Percentiles rank a stretch among this genome's conserved stretches.
Evolutionary conservation across 176 grass and related monocot genomes (phyloP).

Genomic region (Calamus simplicifolius): DNA sequence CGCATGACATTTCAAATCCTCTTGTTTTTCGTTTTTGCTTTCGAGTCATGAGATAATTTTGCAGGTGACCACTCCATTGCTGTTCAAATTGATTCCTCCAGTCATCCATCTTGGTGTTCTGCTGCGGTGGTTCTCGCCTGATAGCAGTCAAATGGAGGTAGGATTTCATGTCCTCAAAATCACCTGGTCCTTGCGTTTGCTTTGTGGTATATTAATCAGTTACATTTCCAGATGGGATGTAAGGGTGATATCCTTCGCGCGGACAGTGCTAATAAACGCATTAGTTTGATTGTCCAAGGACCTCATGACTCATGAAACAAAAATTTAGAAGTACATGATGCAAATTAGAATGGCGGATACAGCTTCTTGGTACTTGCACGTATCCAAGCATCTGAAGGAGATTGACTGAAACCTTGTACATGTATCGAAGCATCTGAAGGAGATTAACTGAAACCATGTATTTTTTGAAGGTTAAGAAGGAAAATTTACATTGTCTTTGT

Average conservation of each 20-base stretch:
- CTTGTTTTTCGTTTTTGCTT: slow-evolving; percentile 1
- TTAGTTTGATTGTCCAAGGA: slow-evolving; percentile 75
- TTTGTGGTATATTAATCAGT: background rate
- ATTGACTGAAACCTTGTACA: background rate
- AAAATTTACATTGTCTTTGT: too few species aligned
- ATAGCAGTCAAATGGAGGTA: slow-evolving; percentile 90
- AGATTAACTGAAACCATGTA: too few species aligned
- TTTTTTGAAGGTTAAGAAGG: too few species aligned
- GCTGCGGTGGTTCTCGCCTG: slow-evolving; percentile 90
- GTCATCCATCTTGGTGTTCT: slow-evolving; percentile 92
- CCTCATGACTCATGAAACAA: slow-evolving; percentile 76
- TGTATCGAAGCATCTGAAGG: background rate
- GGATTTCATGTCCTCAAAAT: background rate
- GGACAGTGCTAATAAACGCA: slow-evolving; percentile 70
- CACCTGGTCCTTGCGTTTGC: too few species aligned
- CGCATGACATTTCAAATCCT: too few species aligned
- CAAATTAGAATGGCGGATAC: background rate
- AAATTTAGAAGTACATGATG: slow-evolving; percentile 16
- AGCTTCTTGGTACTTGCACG: background rate
- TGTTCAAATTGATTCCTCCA: slow-evolving; percentile 97
- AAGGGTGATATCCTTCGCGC: slow-evolving; percentile 67
- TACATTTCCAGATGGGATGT: slow-evolving; percentile 60
- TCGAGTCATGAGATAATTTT: background rate
- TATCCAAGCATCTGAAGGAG: background rate
- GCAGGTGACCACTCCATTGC: slow-evolving; percentile 93